These are phyloP conservation scores for Penicillium salamii DNA, from an alignment of 495 filamentous ascomycete species.

Conservation along the genomic window DNA sequence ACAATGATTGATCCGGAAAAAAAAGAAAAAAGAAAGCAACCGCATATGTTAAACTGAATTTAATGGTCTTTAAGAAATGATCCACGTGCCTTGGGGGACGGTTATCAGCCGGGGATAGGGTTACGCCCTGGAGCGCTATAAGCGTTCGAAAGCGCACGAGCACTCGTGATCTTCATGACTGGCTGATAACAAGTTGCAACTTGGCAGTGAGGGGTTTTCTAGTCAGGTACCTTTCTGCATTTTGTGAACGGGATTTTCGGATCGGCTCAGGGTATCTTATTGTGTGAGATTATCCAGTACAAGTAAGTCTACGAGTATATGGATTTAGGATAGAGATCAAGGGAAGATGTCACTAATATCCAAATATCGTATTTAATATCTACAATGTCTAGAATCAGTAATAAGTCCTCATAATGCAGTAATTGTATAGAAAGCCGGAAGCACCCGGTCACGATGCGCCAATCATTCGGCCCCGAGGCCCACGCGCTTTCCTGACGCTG, in stretches of 20 bases:
- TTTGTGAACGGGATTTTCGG: not conserved
- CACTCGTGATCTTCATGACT: conserved; percentile 5
- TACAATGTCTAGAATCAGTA: too few species aligned
- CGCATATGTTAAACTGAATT: too few species aligned
- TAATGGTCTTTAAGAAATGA: too few species aligned
- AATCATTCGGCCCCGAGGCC: conserved; percentile 18
- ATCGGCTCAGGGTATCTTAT: conserved; percentile 2
- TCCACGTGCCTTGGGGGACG: conserved; percentile 4
- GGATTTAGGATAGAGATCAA: too few species aligned
- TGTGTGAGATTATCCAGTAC: too few species aligned
- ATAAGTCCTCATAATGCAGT: not conserved
- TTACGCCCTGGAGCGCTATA: conserved; percentile 12
- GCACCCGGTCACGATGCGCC: conserved; percentile 23
- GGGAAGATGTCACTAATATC: too few species aligned
- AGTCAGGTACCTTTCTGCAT: not conserved
- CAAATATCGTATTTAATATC: too few species aligned
- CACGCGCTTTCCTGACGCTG: conserved; percentile 16
- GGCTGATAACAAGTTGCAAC: conserved; percentile 10
- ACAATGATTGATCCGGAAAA: too few species aligned
- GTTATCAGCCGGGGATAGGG: conserved; percentile 9
- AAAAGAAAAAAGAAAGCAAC: too few species aligned
- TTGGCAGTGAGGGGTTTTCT: conserved; percentile 8
- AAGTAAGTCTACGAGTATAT: not conserved
- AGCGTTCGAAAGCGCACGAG: conserved; percentile 12
- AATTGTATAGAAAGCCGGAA: conserved; percentile 10